Conservation (phyloP, 371 early-diverging fungal genomes). For the Saksenaea oblongispora region DNA sequence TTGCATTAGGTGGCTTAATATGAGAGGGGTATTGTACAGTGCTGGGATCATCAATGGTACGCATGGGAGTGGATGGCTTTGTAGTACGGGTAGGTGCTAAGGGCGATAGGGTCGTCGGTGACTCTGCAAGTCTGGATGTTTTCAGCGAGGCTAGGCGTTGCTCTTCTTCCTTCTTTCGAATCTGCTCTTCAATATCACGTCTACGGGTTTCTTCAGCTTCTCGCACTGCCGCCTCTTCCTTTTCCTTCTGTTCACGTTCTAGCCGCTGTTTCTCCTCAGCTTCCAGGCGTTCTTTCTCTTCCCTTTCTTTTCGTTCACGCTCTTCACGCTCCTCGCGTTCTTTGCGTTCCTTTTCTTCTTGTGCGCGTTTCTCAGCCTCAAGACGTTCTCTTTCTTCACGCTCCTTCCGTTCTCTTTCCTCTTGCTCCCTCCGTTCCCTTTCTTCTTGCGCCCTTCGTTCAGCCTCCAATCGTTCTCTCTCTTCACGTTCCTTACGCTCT, state of each 20-base stretch:
- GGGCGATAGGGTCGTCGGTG: too few species aligned
- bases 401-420: background rate
- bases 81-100: too few species aligned
- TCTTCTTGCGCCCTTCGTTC: slow-evolving; percentile 33
- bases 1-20: slow-evolving; percentile 37
- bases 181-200: too few species aligned
- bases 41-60: slow-evolving; percentile 36
- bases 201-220: too few species aligned
- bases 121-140: too few species aligned
- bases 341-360: slow-evolving; percentile 31
- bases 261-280: slow-evolving; percentile 18
- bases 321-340: slow-evolving; percentile 37
- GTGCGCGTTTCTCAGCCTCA: slow-evolving; percentile 11
- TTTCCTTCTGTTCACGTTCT: slow-evolving; percentile 18
- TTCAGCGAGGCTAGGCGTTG: too few species aligned
- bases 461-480: background rate
- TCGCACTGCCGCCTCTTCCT: slow-evolving; percentile 14
- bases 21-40: slow-evolving; percentile 44
- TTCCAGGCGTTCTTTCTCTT: slow-evolving; percentile 23
- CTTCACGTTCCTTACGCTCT: slow-evolving; percentile 31
- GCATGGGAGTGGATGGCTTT: slow-evolving; percentile 12
- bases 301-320: slow-evolving; percentile 7
- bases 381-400: background rate
- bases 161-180: too few species aligned
- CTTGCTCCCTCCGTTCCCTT: slow-evolving; percentile 9